Conservation (phyloP, 2,329 filamentous ascomycete genomes). For the Chaetomium olivaceum region DNA sequence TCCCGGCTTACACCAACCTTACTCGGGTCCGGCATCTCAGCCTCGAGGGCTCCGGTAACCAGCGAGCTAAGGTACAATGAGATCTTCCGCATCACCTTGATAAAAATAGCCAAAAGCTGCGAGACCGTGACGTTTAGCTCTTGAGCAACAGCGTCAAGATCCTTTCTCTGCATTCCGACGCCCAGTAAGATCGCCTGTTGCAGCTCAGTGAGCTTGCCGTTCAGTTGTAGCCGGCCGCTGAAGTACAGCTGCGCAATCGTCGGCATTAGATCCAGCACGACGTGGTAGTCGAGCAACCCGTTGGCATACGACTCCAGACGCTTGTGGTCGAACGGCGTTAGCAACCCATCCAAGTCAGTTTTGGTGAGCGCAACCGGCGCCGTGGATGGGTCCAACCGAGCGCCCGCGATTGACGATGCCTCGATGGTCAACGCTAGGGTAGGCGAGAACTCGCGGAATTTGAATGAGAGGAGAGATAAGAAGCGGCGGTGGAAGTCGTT, state of each 20-base stretch:
- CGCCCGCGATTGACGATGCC: slow-evolving; percentile 75
- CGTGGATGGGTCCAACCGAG: slow-evolving; percentile 54
- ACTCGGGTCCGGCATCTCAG: slow-evolving; percentile 61
- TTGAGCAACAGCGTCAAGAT: slow-evolving; percentile 74
- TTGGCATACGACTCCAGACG: slow-evolving; percentile 93
- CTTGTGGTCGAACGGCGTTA: slow-evolving; percentile 94
- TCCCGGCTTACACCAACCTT: slow-evolving; percentile 59
- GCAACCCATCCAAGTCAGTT: slow-evolving; percentile 69
- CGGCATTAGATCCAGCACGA: slow-evolving; percentile 90
- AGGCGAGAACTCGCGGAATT: slow-evolving; percentile 81
- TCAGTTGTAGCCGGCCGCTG: slow-evolving; percentile 66
- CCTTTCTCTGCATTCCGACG: slow-evolving; percentile 87
- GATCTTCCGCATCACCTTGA: slow-evolving; percentile 91
- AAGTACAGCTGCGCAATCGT: slow-evolving; percentile 83
- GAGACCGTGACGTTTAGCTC: slow-evolving; percentile 73
- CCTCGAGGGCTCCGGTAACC: slow-evolving; percentile 71
- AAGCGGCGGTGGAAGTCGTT: slow-evolving; percentile 96
- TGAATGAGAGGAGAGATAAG: slow-evolving; percentile 83
- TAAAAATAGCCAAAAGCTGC: slow-evolving; percentile 93
- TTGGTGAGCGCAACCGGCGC: slow-evolving; percentile 64
- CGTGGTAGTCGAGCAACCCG: slow-evolving; percentile 96
- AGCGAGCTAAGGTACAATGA: slow-evolving; percentile 74
- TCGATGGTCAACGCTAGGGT: slow-evolving; percentile 82
- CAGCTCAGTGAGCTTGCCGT: slow-evolving; percentile 73
- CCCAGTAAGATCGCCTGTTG: slow-evolving; percentile 88